Percentiles rank a stretch among this genome's conserved stretches.
Conservation (phyloP, 148 eudicot genomes). For the Cornus controversa region DNA sequence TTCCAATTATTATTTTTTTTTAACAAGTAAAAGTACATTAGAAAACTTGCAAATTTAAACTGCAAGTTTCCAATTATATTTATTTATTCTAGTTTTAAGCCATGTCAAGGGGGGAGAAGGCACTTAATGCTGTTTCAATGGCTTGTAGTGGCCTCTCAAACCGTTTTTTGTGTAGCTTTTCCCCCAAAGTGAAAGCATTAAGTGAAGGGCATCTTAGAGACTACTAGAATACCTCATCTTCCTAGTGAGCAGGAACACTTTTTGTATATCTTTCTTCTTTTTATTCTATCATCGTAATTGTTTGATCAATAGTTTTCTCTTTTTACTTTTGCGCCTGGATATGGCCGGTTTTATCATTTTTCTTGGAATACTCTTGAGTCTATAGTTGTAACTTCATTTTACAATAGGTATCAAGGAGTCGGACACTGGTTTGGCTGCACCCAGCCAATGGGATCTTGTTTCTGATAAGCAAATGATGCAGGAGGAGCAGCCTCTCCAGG, state of each 20-base stretch:
- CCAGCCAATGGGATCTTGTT: constrained; percentile 98
- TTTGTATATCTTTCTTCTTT: neutral
- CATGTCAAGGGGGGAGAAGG: no score
- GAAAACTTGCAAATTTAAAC: no score
- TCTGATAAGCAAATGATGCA: constrained; percentile 99
- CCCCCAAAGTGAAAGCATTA: no score
- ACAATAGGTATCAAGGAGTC: constrained; percentile 88
- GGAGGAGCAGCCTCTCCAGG: constrained; percentile 99
- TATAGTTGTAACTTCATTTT: constrained; percentile 1
- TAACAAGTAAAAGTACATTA: neutral
- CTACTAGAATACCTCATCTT: no score
- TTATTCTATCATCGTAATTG: neutral
- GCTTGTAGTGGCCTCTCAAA: neutral
- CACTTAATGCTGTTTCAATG: no score
- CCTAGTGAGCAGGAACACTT: no score
- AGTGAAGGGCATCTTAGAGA: no score
- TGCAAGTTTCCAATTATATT: neutral
- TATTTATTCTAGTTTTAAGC: neutral
- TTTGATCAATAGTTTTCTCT: neutral
- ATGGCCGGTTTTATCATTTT: neutral
- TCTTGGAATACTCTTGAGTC: no score
- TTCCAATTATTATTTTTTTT: neutral
- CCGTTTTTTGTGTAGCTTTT: no score
- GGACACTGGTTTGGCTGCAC: constrained; percentile 96
- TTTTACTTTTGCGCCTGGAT: neutral